Evolutionary conservation across 345 rosid genomes (phyloP).

Genomic region (Hirschfeldia incana): DNA sequence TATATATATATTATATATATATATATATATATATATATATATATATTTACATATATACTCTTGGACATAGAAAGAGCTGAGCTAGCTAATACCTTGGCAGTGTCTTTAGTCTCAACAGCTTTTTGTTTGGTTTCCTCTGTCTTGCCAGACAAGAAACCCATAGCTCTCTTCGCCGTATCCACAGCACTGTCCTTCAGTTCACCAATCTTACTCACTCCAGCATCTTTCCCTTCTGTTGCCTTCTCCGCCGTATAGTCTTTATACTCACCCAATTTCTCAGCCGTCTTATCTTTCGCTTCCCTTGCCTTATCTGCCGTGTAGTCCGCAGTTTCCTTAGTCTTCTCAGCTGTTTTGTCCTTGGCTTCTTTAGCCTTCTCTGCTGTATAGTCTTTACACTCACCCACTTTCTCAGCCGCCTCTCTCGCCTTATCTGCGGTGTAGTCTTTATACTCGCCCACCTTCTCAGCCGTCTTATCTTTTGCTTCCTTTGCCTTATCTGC

Average conservation of each 20-base stretch:
- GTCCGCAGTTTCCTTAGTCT: neutral
- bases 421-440: conserved; percentile 29
- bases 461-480: neutral
- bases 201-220: conserved; percentile 37
- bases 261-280: conserved; percentile 1
- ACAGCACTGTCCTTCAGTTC: conserved; percentile 55
- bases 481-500: conserved; percentile 12
- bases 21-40: too few relatives aligned
- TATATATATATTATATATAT: too few relatives aligned
- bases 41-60: too few relatives aligned
- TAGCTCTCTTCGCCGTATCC: conserved; percentile 58
- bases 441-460: conserved; percentile 12
- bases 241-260: conserved; percentile 30
- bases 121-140: conserved; percentile 59
- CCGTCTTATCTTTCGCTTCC: conserved; percentile 21
- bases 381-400: conserved; percentile 32
- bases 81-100: conserved; percentile 45
- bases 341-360: conserved; percentile 33
- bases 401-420: conserved; percentile 1
- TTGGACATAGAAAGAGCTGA: too few relatives aligned
- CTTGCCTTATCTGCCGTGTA: conserved; percentile 5
- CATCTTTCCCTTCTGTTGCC: conserved; percentile 43
- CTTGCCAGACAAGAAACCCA: conserved; percentile 55
- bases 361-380: conserved; percentile 39
- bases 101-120: conserved; percentile 48